Base-by-base conservation (phyloP, 2,329 filamentous ascomycete species). In the Colletotrichum truncatum region DNA sequence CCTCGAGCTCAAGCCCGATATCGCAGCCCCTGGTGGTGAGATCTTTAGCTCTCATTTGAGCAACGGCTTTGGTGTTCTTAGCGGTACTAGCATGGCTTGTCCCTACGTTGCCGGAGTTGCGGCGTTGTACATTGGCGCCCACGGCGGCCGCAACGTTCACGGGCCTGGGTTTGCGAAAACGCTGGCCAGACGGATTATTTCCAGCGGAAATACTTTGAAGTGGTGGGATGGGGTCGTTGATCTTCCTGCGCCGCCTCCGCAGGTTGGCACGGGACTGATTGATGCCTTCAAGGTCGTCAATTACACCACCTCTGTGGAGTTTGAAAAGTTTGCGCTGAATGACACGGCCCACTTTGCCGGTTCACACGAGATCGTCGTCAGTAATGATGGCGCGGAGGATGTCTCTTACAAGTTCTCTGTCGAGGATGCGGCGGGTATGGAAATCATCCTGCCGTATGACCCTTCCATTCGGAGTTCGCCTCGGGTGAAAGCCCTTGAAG, bases 51-150 rank as follows among this genome's bases (percentile, higher is more conserved):
- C 81, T 3, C 84, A 78, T 53, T 77, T 5, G 73, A 71, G 80
- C 23, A 74, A 77, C 28, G 68, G 65, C 6, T 74, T 75, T 52
- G 75, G 75, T 10, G 75, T 84, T 4, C 73, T 81, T 30, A 80
- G 77, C 52, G 83, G 83, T 39, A 85, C 83, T 1, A 83, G 80
- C 2, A 85, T 85, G 83, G 80, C 82, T 4, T 77, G 76, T 39
- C 81, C 81, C 2, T 81, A 81, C 54, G 74, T 82, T 7, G 80
- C 81, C 21, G 82, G 80, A 34, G 73, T 79, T 38, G 76, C 77
- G 4, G 77, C 76, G 26, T 70, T 80, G 16, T 79, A 75, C 38
- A 73, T 78, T 41, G 68, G 73, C 9, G 69, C 68, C 11, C 64
- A 73, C 51, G 77, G 77, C 11, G 74, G 77, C 12, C 73, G 74